phyloP scores from a whole-genome alignment of 805 yeast species.

The Saccharomycopsis babjevae region DNA sequence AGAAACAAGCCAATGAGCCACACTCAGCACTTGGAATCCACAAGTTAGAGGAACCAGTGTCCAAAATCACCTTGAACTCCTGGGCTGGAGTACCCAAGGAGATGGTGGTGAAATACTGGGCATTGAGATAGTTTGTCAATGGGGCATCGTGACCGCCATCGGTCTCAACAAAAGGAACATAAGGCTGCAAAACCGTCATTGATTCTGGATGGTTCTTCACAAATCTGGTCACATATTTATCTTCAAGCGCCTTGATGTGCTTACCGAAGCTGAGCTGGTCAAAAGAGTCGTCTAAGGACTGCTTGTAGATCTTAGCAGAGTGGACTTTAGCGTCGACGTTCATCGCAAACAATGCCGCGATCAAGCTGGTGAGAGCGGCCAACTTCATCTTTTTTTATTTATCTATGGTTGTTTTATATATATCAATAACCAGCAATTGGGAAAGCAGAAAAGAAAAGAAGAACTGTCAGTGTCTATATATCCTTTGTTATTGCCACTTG shows the following conservation, averaged over 20 bases:
- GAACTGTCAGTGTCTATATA: too few species aligned
- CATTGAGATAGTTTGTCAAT: slow-evolving; percentile 85
- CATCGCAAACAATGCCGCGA: slow-evolving; percentile 7
- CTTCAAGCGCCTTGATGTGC: slow-evolving; percentile 48
- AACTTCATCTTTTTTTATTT: slow-evolving; percentile 11
- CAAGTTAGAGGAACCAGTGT: slow-evolving; percentile 93
- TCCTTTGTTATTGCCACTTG: too few species aligned
- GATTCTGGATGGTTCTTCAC: slow-evolving; percentile 35
- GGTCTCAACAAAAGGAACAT: slow-evolving; percentile 21
- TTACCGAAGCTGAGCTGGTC: slow-evolving; percentile 40
- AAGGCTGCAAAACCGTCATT: slow-evolving; percentile 16
- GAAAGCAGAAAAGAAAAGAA: too few species aligned
- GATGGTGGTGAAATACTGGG: slow-evolving; percentile 92
- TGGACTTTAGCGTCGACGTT: slow-evolving; percentile 40
- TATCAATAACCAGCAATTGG: too few species aligned
- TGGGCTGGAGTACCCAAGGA: slow-evolving; percentile 90
- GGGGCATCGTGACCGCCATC: slow-evolving; percentile 56
- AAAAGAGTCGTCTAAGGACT: slow-evolving; percentile 46
- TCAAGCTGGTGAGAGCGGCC: slow-evolving; percentile 9
- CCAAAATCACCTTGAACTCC: slow-evolving; percentile 84
- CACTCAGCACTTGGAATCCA: slow-evolving; percentile 94
- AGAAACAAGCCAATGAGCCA: slow-evolving; percentile 87
- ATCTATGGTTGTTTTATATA: not conserved
- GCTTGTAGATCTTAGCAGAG: slow-evolving; percentile 49
- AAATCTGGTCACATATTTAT: slow-evolving; percentile 47